Evolutionary conservation across 2,329 filamentous ascomycete genomes (phyloP).

Genomic region (Aureobasidium sp.): DNA sequence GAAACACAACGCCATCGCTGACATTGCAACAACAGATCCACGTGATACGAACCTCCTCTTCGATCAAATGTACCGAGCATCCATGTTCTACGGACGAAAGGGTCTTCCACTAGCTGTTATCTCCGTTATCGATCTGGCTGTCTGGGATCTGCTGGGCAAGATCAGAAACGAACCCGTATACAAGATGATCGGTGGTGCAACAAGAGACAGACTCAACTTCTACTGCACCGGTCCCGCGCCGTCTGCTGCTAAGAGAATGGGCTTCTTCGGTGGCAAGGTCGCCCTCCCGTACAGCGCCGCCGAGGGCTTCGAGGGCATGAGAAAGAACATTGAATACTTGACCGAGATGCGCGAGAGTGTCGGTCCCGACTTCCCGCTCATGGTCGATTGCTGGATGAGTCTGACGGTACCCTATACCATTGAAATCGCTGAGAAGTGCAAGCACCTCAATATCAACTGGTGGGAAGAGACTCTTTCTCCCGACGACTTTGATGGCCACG

Average conservation of each 20-base stretch:
- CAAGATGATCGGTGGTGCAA: slow-evolving; percentile 87
- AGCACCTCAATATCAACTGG: slow-evolving; percentile 87
- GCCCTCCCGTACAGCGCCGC: slow-evolving; percentile 83
- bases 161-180: slow-evolving; percentile 88
- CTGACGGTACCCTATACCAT: slow-evolving; percentile 90
- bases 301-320: slow-evolving; percentile 70
- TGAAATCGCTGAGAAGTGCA: slow-evolving; percentile 74
- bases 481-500: slow-evolving; percentile 87
- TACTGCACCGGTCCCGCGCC: slow-evolving; percentile 93
- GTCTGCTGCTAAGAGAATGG: slow-evolving; percentile 69
- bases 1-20: neutral
- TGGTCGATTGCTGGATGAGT: slow-evolving; percentile 97
- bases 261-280: slow-evolving; percentile 86
- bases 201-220: slow-evolving; percentile 72
- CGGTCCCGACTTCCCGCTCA: slow-evolving; percentile 82
- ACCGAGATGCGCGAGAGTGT: slow-evolving; percentile 75
- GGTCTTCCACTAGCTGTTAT: slow-evolving; percentile 85
- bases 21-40: slow-evolving; percentile 51
- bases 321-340: slow-evolving; percentile 85
- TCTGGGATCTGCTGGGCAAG: slow-evolving; percentile 91
- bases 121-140: slow-evolving; percentile 83
- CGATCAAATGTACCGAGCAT: slow-evolving; percentile 92
- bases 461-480: slow-evolving; percentile 92
- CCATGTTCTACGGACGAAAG: slow-evolving; percentile 95
- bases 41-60: slow-evolving; percentile 87